A percentile compares a stretch with the other conserved stretches of the same genome.
These are phyloP conservation scores for Ephemerocybe angulata DNA, from an alignment of 768 basidiomycete species.

Conservation along the genomic window DNA sequence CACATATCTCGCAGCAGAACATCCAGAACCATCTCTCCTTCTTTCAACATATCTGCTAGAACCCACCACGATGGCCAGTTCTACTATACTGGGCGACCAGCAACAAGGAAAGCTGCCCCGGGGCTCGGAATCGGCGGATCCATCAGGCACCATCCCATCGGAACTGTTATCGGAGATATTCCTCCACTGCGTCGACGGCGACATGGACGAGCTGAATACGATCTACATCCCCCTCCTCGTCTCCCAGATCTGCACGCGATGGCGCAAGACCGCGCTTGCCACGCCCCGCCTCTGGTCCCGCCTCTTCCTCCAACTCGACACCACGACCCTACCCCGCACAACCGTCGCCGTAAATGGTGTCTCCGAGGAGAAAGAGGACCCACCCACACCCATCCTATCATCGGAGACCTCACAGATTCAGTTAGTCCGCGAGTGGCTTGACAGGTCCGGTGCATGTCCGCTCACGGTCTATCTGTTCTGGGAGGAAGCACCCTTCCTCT, in stretches of 20 bases:
- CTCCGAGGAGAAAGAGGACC: neutral
- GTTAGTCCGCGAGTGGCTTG: constrained; percentile 30
- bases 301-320: constrained; percentile 28
- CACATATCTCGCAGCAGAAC: neutral
- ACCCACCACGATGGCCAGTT: neutral
- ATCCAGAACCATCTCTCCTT: neutral
- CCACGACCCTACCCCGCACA: constrained; percentile 3
- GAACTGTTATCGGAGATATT: constrained; percentile 43
- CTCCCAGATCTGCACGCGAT: constrained; percentile 36
- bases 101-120: too few relatives aligned
- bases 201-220: constrained; percentile 31
- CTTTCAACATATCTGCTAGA: neutral
- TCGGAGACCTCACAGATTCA: constrained; percentile 10
- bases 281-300: constrained; percentile 41
- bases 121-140: too few relatives aligned
- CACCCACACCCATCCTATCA: neutral
- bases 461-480: constrained; percentile 32
- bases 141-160: constrained; percentile 24
- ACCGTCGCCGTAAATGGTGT: constrained; percentile 9
- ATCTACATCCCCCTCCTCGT: constrained; percentile 37
- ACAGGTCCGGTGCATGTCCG: constrained; percentile 29
- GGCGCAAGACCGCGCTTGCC: constrained; percentile 37
- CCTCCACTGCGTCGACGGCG: constrained; percentile 34
- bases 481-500: constrained; percentile 27
- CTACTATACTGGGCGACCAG: neutral